These are phyloP conservation scores for Telopea speciosissima DNA, from an alignment of 177 flowering plant species.

Conservation along the genomic window DNA sequence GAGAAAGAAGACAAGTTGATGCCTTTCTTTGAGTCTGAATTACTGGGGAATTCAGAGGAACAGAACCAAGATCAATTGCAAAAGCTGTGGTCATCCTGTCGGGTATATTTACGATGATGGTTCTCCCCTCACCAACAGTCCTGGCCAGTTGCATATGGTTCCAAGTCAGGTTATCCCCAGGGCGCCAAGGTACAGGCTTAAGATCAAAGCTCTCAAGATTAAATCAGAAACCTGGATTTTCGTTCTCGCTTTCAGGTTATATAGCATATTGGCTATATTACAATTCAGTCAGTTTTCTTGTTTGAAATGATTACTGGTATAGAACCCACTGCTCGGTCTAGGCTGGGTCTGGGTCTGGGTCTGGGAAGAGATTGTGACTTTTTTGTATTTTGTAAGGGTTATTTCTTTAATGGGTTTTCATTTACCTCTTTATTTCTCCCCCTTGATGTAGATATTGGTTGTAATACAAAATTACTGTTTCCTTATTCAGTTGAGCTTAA, in stretches of 20 bases:
- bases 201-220: slow-evolving; percentile 59
- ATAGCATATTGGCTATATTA: background rate
- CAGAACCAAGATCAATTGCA: slow-evolving; percentile 74
- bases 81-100: slow-evolving; percentile 47
- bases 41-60: slow-evolving; percentile 95
- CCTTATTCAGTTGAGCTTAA: background rate
- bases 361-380: background rate
- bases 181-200: slow-evolving; percentile 78
- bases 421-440: background rate
- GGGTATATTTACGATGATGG: slow-evolving; percentile 94
- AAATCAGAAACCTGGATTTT: slow-evolving; percentile 26
- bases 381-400: background rate
- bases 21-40: slow-evolving; percentile 88
- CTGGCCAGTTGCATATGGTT: slow-evolving; percentile 79
- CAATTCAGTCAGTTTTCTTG: background rate
- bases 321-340: background rate
- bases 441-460: background rate
- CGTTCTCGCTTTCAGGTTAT: background rate
- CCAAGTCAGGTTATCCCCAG: slow-evolving; percentile 95
- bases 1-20: slow-evolving; percentile 81
- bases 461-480: background rate
- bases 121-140: slow-evolving; percentile 57
- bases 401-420: background rate
- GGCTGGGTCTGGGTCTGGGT: too few relatives aligned
- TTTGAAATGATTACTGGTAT: background rate